Percentiles rank a stretch among this genome's conserved stretches.
Conservation (phyloP, 495 filamentous ascomycete genomes). For the Trichoderma virens region DNA sequence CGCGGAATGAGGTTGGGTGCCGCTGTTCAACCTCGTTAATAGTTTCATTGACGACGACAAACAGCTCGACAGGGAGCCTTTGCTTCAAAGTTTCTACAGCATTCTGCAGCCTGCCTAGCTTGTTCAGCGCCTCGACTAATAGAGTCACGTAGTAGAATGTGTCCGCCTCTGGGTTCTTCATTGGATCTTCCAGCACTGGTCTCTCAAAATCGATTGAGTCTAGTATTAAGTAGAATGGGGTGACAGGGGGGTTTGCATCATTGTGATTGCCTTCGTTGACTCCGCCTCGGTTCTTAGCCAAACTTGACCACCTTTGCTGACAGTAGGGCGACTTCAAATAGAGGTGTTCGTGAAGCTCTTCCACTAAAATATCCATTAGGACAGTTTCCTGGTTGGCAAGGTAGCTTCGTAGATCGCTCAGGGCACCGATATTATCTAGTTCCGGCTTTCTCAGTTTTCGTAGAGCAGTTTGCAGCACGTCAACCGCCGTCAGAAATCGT, state of each 20-base stretch:
- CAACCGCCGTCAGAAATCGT: conserved; percentile 84
- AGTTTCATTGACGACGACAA: conserved; percentile 87
- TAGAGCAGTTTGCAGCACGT: conserved; percentile 80
- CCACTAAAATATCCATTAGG: conserved; percentile 87
- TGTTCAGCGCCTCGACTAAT: conserved; percentile 80
- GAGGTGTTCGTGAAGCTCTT: conserved; percentile 94
- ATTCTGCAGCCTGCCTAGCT: conserved; percentile 72
- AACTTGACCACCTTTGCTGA: conserved; percentile 83
- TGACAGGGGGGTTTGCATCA: conserved; percentile 31
- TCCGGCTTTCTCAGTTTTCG: conserved; percentile 76
- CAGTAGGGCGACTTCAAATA: conserved; percentile 97
- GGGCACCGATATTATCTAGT: conserved; percentile 82
- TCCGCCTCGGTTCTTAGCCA: conserved; percentile 45
- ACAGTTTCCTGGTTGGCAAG: conserved; percentile 87
- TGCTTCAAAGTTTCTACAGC: conserved; percentile 89
- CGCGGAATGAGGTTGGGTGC: conserved; percentile 65
- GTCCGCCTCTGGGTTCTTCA: conserved; percentile 89
- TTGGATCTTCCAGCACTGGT: conserved; percentile 73
- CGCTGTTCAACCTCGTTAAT: conserved; percentile 88
- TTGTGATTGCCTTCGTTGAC: conserved; percentile 31
- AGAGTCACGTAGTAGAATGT: conserved; percentile 89
- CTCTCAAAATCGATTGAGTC: conserved; percentile 61
- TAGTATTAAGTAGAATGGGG: conserved; percentile 68
- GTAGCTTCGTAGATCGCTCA: conserved; percentile 79
- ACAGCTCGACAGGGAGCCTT: conserved; percentile 86